These are phyloP conservation scores for Ploettnerulaceae sp. DNA, from an alignment of 2,329 filamentous ascomycete species.

Conservation along the genomic window DNA sequence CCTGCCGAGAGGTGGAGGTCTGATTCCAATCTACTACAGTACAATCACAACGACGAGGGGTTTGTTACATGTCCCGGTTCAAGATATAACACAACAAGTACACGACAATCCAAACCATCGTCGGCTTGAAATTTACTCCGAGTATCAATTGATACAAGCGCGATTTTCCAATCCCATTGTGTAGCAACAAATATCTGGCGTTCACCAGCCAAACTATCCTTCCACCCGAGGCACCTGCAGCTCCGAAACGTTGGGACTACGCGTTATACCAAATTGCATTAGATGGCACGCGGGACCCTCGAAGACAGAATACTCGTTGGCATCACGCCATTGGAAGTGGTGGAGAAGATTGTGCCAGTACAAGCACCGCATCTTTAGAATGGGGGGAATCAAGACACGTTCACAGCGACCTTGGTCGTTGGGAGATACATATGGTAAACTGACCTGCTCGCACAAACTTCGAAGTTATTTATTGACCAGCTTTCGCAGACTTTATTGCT, in stretches of 20 bases:
- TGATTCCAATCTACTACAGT: background rate
- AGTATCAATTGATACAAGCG: background rate
- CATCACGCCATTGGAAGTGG: background rate
- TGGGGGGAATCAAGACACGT: constrained; percentile 19
- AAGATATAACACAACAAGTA: too few species aligned
- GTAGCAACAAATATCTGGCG: background rate
- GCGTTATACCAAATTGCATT: constrained; percentile 2
- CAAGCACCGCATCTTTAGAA: constrained; percentile 8
- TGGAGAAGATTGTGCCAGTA: background rate
- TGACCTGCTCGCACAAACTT: background rate
- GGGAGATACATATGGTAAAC: constrained; percentile 33
- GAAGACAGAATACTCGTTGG: background rate
- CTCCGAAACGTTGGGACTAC: background rate
- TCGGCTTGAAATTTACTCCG: too few species aligned
- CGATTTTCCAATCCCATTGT: background rate
- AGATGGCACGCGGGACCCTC: constrained; percentile 5
- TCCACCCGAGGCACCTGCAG: background rate
- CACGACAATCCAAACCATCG: too few species aligned
- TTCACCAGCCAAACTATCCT: background rate
- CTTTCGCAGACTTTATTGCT: constrained; percentile 29
- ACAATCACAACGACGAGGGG: constrained; percentile 4
- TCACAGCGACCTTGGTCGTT: constrained; percentile 25
- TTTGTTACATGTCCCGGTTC: too few species aligned
- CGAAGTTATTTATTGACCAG: background rate
- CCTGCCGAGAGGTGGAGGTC: background rate